Percentiles rank a stretch among this genome's conserved stretches.
Evolutionary conservation across 1,139 yeast genomes (phyloP).

Genomic region (Kodamaea anthophila): DNA sequence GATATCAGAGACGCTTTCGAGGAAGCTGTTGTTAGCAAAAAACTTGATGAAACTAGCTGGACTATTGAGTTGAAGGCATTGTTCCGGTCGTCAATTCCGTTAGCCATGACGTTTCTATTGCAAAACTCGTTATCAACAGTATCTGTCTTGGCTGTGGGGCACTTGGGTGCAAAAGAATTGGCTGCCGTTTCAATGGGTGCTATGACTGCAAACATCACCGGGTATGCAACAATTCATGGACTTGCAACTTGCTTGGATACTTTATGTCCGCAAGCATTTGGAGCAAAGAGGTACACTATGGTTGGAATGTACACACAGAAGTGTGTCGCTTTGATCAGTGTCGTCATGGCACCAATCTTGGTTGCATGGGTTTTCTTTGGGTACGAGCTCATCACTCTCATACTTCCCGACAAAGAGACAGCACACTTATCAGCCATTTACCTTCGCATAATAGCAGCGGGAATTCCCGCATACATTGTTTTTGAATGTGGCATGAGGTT

Average conservation of each 20-base stretch:
- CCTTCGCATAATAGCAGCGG: slow-evolving; percentile 43
- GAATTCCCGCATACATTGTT: slow-evolving; percentile 50
- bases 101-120: slow-evolving; percentile 47
- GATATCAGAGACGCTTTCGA: slow-evolving; percentile 30
- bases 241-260: slow-evolving; percentile 81
- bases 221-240: slow-evolving; percentile 54
- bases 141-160: slow-evolving; percentile 55
- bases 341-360: slow-evolving; percentile 46
- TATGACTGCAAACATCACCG: slow-evolving; percentile 56
- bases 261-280: slow-evolving; percentile 64
- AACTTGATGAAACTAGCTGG: slow-evolving; percentile 21
- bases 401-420: slow-evolving; percentile 43
- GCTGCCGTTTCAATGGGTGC: slow-evolving; percentile 61
- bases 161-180: slow-evolving; percentile 50
- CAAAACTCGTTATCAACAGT: slow-evolving; percentile 54
- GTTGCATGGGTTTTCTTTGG: slow-evolving; percentile 46
- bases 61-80: slow-evolving; percentile 36
- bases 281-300: slow-evolving; percentile 46
- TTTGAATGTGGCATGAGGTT: slow-evolving; percentile 52
- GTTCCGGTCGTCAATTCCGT: slow-evolving; percentile 42
- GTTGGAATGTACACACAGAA: slow-evolving; percentile 52
- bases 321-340: slow-evolving; percentile 46
- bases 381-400: slow-evolving; percentile 27
- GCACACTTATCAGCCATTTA: slow-evolving; percentile 49
- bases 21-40: slow-evolving; percentile 26